Conservation (phyloP, 495 filamentous ascomycete species). For the Pyrenula massariospora region DNA sequence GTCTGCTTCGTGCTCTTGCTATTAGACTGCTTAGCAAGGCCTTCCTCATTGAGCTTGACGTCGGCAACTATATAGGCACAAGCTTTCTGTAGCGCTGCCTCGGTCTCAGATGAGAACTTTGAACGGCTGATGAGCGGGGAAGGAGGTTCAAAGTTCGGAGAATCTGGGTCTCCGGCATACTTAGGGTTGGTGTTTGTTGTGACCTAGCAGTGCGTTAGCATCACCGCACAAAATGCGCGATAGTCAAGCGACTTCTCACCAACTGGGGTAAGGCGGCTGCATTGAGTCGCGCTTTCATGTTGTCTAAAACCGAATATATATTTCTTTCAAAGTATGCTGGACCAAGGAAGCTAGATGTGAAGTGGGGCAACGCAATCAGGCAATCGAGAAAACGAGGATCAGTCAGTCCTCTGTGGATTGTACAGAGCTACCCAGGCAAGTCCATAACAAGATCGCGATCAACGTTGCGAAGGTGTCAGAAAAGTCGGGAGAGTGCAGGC, state of each 20-base stretch:
- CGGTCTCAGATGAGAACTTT: background rate
- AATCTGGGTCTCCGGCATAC: background rate
- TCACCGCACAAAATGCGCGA: background rate
- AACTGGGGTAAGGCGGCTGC: background rate
- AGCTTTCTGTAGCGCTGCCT: background rate
- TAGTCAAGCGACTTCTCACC: background rate
- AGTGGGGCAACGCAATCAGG: background rate
- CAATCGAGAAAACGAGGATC: background rate
- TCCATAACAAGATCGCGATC: background rate
- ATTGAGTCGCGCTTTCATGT: background rate
- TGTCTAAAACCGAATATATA: background rate
- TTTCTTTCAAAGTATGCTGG: background rate
- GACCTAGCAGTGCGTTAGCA: background rate
- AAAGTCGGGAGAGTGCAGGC: background rate
- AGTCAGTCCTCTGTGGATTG: background rate
- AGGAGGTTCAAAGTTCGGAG: background rate
- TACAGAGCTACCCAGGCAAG: background rate
- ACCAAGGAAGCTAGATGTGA: background rate
- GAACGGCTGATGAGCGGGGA: background rate
- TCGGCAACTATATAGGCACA: background rate
- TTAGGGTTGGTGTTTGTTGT: background rate
- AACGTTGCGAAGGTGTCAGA: background rate
- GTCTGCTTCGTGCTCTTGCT: background rate
- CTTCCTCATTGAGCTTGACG: background rate
- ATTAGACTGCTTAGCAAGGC: background rate